phyloP scores from a whole-genome alignment of 768 basidiomycete species.

The Mycena albidolilacea region DNA sequence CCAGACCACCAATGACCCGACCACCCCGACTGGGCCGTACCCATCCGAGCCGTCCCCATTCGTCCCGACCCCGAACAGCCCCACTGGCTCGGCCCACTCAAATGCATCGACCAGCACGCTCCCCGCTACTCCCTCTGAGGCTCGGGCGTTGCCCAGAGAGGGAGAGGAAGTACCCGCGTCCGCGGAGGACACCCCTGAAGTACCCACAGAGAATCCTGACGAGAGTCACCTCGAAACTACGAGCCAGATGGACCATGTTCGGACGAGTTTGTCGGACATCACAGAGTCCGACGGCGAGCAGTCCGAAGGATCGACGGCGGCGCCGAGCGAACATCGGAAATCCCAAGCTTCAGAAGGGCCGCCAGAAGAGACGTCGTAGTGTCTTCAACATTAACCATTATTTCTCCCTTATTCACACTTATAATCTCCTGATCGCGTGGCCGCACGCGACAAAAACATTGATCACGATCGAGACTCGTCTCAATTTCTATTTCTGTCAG shows the following conservation, averaged over 20 bases:
- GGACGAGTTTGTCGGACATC: slow-evolving; percentile 38
- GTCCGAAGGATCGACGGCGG: slow-evolving; percentile 32
- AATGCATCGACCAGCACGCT: slow-evolving; percentile 36
- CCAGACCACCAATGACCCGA: slow-evolving; percentile 14
- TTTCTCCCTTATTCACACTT: too few species aligned
- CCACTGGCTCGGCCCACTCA: slow-evolving; percentile 22
- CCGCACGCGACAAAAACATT: background rate
- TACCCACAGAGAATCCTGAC: background rate
- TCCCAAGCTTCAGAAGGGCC: slow-evolving; percentile 3
- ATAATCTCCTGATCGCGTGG: background rate
- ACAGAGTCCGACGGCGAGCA: slow-evolving; percentile 30
- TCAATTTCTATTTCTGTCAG: slow-evolving; percentile 18
- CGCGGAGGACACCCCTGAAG: background rate
- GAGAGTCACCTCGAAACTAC: slow-evolving; percentile 16
- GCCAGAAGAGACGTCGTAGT: background rate
- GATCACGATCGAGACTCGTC: background rate
- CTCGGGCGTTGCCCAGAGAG: slow-evolving; percentile 9
- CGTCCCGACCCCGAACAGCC: slow-evolving; percentile 11
- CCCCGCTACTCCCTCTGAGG: slow-evolving; percentile 5
- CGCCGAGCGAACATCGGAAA: slow-evolving; percentile 1
- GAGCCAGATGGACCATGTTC: slow-evolving; percentile 31
- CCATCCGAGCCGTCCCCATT: background rate
- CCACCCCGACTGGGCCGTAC: slow-evolving; percentile 26
- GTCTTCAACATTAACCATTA: background rate
- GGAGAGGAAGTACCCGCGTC: background rate